phyloP scores from a whole-genome alignment of 1,284 basidiomycete genomes.

The Ustilago curta region DNA sequence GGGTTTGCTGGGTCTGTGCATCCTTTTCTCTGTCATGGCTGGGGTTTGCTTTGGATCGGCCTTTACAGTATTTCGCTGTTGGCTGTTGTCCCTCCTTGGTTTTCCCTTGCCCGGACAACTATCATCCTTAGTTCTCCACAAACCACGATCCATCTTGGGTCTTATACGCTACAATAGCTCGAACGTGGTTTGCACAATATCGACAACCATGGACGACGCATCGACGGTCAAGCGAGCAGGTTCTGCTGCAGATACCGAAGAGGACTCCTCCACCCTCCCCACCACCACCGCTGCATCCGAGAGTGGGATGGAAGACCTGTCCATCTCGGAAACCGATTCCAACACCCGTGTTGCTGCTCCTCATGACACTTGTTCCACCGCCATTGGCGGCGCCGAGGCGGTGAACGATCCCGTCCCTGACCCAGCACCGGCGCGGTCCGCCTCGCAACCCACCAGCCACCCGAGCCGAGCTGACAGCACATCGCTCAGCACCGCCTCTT shows the following conservation, averaged over 20 bases:
- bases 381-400: not conserved
- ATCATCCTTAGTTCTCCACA: too few species aligned
- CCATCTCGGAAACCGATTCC: slow-evolving; percentile 43
- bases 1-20: too few species aligned
- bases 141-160: not conserved
- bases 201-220: slow-evolving; percentile 23
- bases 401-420: slow-evolving; percentile 25
- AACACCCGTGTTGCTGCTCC: slow-evolving; percentile 27
- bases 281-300: slow-evolving; percentile 44
- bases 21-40: too few species aligned
- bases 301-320: slow-evolving; percentile 31
- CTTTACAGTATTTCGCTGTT: too few species aligned
- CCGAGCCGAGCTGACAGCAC: slow-evolving; percentile 25
- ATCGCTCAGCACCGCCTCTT: slow-evolving; percentile 31
- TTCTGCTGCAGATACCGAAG: slow-evolving; percentile 43
- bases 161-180: too few species aligned
- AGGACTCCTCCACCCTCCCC: slow-evolving; percentile 33
- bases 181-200: too few species aligned
- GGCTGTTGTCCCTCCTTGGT: too few species aligned
- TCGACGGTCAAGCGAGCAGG: slow-evolving; percentile 30
- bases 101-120: too few species aligned
- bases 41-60: too few species aligned
- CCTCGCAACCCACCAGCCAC: slow-evolving; percentile 11
- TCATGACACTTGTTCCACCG: not conserved
- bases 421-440: slow-evolving; percentile 26